A percentile compares a stretch with the other conserved stretches of the same genome.
phyloP scores from a whole-genome alignment of 441 rosid genomes.

The Manihot esculenta region DNA sequence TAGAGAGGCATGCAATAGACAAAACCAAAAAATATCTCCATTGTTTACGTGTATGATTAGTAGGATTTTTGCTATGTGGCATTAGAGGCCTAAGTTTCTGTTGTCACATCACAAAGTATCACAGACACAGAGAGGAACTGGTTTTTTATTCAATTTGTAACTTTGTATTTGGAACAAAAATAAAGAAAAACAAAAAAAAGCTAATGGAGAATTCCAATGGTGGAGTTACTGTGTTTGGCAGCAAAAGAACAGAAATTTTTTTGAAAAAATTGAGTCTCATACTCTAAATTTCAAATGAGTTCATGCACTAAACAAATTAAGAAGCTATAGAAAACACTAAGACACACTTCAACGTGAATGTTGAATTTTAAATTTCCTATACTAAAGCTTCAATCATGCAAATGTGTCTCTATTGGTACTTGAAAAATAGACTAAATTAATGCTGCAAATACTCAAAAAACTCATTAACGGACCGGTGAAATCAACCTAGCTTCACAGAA shows the following conservation, averaged over 20 bases:
- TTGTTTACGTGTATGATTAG: background rate
- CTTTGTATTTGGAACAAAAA: too few species aligned
- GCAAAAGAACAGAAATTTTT: background rate
- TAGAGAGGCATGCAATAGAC: background rate
- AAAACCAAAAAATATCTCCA: background rate
- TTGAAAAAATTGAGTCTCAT: background rate
- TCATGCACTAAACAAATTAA: background rate
- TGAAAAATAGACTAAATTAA: background rate
- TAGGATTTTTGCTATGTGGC: background rate
- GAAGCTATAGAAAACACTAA: background rate
- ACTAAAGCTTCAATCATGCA: background rate
- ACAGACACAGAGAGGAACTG: background rate
- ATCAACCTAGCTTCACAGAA: background rate
- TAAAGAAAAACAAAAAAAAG: too few species aligned
- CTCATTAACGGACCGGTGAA: too few species aligned
- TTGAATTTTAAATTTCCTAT: background rate
- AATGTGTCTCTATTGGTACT: too few species aligned
- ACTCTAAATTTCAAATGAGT: background rate
- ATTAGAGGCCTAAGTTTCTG: background rate
- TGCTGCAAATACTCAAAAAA: background rate
- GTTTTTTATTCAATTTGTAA: too few species aligned
- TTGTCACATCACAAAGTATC: background rate
- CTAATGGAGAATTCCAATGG: too few species aligned
- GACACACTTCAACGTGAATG: background rate
- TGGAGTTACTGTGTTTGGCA: background rate